A percentile compares a stretch with the other conserved stretches of the same genome.
phyloP scores from a whole-genome alignment of 257 asterid species.

The Dorcoceras hygrometricum region DNA sequence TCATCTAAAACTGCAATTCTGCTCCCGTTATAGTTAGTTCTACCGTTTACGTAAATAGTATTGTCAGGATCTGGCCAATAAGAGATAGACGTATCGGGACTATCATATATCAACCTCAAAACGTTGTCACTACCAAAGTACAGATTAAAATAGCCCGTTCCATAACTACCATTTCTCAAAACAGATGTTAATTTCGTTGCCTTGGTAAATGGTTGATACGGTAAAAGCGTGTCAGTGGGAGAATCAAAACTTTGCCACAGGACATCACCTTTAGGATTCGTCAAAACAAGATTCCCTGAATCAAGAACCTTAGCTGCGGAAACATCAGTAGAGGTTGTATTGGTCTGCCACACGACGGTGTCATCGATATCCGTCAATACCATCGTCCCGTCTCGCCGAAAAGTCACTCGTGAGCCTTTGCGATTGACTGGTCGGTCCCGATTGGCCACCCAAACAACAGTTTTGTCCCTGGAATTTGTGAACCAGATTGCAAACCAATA shows the following conservation, averaged over 20 bases:
- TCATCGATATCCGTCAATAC: conserved; percentile 43
- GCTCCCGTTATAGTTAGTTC: conserved; percentile 64
- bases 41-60: conserved; percentile 29
- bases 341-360: conserved; percentile 48
- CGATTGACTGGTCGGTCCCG: conserved; percentile 57
- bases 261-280: conserved; percentile 29
- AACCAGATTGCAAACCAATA: conserved; percentile 66
- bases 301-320: conserved; percentile 46
- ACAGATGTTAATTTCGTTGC: conserved; percentile 44
- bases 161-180: conserved; percentile 36
- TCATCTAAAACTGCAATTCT: conserved; percentile 52
- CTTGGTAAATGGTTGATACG: conserved; percentile 59
- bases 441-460: conserved; percentile 65
- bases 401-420: conserved; percentile 32
- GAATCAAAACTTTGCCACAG: conserved; percentile 69
- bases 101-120: conserved; percentile 53
- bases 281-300: conserved; percentile 54
- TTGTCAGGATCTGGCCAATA: conserved; percentile 69
- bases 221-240: conserved; percentile 63
- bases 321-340: conserved; percentile 33
- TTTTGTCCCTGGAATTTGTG: conserved; percentile 55
- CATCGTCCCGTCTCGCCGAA: conserved; percentile 44
- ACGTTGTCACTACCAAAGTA: conserved; percentile 59
- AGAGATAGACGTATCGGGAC: conserved; percentile 46
- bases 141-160: conserved; percentile 53